Evolutionary conservation across 441 rosid species (phyloP).

Genomic region (Populus trichocarpa): DNA sequence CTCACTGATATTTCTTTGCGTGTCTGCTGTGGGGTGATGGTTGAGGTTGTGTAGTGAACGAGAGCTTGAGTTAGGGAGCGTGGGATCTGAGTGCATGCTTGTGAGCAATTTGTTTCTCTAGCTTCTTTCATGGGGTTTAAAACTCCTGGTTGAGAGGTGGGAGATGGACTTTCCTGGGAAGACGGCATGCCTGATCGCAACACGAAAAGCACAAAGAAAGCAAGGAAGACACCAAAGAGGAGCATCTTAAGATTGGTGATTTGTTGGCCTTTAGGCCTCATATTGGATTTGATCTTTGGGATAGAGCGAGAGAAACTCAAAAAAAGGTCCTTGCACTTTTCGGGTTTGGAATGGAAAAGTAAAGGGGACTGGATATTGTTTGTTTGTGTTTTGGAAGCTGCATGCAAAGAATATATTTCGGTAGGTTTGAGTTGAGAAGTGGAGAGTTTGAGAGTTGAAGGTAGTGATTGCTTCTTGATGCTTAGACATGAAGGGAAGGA

Average conservation of each 20-base stretch:
- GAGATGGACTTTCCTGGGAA: constrained; percentile 26
- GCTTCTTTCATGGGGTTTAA: constrained; percentile 1
- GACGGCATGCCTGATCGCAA: constrained; percentile 53
- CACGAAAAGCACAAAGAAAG: constrained; percentile 53
- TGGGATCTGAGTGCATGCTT: constrained; percentile 54
- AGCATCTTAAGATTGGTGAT: constrained; percentile 55
- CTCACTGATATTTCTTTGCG: constrained; percentile 63
- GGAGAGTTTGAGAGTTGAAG: neutral
- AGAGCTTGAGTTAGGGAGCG: constrained; percentile 58
- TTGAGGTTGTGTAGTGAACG: constrained; percentile 70
- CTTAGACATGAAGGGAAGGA: constrained; percentile 66
- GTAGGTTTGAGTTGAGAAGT: constrained; percentile 9
- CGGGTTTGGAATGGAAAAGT: neutral
- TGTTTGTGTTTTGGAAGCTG: neutral
- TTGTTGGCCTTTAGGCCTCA: constrained; percentile 65
- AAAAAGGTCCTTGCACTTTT: constrained; percentile 5
- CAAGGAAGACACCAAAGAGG: constrained; percentile 49
- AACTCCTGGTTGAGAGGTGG: constrained; percentile 15
- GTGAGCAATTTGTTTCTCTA: constrained; percentile 34
- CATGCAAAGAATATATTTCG: constrained; percentile 12
- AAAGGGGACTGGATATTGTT: neutral
- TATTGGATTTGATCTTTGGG: constrained; percentile 10
- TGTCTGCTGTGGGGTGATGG: constrained; percentile 81
- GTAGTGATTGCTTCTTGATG: constrained; percentile 27
- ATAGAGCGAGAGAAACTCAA: neutral